These are phyloP conservation scores for Sporisorium scitamineum DNA, from an alignment of 1,284 basidiomycete genomes.

Conservation along the genomic window DNA sequence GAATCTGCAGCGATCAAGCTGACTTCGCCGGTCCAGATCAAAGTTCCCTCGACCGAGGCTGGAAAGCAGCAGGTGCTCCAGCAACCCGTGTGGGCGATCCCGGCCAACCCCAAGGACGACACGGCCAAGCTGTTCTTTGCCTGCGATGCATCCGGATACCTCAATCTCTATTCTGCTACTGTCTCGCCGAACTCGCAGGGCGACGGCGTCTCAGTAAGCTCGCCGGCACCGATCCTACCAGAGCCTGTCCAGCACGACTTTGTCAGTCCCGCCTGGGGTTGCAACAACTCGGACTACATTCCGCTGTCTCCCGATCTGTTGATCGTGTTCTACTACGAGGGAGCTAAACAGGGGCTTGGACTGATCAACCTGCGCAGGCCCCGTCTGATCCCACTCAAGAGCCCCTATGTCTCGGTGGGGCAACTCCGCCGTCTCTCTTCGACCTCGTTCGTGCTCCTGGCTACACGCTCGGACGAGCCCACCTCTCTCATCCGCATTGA, in stretches of 20 bases:
- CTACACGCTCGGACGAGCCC: constrained; percentile 33
- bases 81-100: constrained; percentile 73
- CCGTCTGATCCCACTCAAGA: constrained; percentile 31
- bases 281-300: constrained; percentile 69
- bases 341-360: constrained; percentile 35
- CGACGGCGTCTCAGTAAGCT: neutral
- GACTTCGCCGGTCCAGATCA: constrained; percentile 22
- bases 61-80: constrained; percentile 56
- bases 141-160: constrained; percentile 77
- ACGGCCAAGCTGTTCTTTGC: constrained; percentile 77
- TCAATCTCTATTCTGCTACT: constrained; percentile 76
- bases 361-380: constrained; percentile 48
- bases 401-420: constrained; percentile 36
- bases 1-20: constrained; percentile 20
- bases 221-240: constrained; percentile 70
- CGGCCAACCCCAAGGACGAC: constrained; percentile 51
- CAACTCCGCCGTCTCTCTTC: constrained; percentile 40
- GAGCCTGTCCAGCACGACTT: constrained; percentile 75
- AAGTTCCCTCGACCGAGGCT: constrained; percentile 15
- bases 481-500: constrained; percentile 41
- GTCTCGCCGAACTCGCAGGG: constrained; percentile 3
- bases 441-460: constrained; percentile 44
- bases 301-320: constrained; percentile 45
- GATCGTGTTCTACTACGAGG: constrained; percentile 34
- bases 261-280: constrained; percentile 74